Evolutionary conservation across 305 asterid species (phyloP).

Genomic region (Fraxinus velutina): DNA sequence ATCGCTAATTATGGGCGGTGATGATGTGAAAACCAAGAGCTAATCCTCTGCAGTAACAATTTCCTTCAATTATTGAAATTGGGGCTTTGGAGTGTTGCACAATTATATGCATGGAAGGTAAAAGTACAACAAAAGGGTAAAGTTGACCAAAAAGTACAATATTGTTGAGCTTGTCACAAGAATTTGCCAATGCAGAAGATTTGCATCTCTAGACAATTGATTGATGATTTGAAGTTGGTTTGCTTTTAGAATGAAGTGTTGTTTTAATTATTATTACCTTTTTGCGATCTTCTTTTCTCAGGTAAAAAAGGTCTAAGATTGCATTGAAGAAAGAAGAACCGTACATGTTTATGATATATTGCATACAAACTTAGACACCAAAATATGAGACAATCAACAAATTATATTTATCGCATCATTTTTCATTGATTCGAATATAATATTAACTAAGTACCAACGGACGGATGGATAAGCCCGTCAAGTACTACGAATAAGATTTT

Average conservation of each 20-base stretch:
- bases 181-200: constrained; percentile 18
- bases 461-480: not conserved
- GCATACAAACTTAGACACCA: not conserved
- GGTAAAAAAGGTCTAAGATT: constrained; percentile 33
- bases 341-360: not conserved
- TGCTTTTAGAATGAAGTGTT: constrained; percentile 24
- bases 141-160: constrained; percentile 23
- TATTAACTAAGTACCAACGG: not conserved
- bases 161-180: not conserved
- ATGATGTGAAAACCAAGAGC: constrained; percentile 15
- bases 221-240: constrained; percentile 19
- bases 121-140: not conserved
- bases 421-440: not conserved
- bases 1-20: constrained; percentile 30
- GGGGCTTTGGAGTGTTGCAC: constrained; percentile 17
- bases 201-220: constrained; percentile 20
- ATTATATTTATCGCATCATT: not conserved
- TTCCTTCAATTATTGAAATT: not conserved
- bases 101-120: not conserved
- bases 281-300: constrained; percentile 22
- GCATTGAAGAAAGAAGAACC: constrained; percentile 20
- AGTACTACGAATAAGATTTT: not conserved
- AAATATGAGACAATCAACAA: not conserved
- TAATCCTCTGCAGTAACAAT: constrained; percentile 15
- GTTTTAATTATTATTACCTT: constrained; percentile 22